A percentile compares a stretch with the other conserved stretches of the same genome.
These are phyloP conservation scores for Diaporthe nobilis DNA, from an alignment of 2,329 filamentous ascomycete genomes.

Conservation along the genomic window DNA sequence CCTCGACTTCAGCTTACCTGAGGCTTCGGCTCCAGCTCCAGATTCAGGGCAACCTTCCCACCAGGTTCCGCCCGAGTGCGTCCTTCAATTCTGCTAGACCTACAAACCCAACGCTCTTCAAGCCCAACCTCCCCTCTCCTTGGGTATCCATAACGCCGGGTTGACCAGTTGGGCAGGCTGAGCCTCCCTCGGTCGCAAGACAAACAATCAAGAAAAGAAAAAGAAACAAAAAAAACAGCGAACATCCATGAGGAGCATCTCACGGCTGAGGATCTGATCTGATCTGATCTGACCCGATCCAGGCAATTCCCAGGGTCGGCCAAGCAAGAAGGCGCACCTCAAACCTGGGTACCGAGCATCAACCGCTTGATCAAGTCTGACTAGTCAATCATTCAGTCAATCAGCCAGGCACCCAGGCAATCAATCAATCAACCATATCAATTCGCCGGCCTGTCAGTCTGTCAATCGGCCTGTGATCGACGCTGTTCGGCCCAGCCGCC, in stretches of 20 bases:
- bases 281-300: constrained; percentile 14
- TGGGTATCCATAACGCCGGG: not conserved
- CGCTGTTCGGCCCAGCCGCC: constrained; percentile 26
- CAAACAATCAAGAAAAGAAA: not conserved
- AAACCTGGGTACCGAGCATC: constrained; percentile 23
- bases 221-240: not conserved
- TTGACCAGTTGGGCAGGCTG: not conserved
- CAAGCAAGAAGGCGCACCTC: constrained; percentile 12
- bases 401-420: not conserved
- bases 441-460: constrained; percentile 3
- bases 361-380: not conserved
- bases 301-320: not conserved
- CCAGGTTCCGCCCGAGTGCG: constrained; percentile 6
- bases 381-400: not conserved
- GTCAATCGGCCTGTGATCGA: constrained; percentile 24
- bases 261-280: constrained; percentile 3
- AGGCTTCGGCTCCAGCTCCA: constrained; percentile 6
- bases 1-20: constrained; percentile 13
- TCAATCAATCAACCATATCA: not conserved
- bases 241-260: not conserved
- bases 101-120: not conserved
- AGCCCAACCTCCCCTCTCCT: not conserved
- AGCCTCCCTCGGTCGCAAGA: not conserved
- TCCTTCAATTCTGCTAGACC: constrained; percentile 1
- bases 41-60: not conserved